These are phyloP conservation scores for Ogataea populi-albae DNA, from an alignment of 805 yeast genomes.

Conservation along the genomic window DNA sequence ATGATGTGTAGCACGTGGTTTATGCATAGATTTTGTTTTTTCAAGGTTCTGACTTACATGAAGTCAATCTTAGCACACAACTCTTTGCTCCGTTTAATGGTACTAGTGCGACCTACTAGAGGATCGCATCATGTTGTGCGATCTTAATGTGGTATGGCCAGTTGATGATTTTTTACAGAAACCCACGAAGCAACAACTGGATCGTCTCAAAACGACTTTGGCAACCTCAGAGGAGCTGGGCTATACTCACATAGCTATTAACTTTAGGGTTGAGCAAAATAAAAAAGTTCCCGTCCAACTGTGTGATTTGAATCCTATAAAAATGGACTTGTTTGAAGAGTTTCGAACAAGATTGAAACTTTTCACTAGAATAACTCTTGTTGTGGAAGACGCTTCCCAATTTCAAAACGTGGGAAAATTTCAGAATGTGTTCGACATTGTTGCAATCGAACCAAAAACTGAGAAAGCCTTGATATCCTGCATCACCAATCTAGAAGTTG, in stretches of 20 bases:
- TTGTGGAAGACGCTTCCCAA: slow-evolving; percentile 74
- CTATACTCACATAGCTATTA: slow-evolving; percentile 75
- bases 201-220: slow-evolving; percentile 46
- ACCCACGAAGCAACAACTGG: slow-evolving; percentile 42
- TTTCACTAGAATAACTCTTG: slow-evolving; percentile 71
- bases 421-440: slow-evolving; percentile 59
- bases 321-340: slow-evolving; percentile 32
- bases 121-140: slow-evolving; percentile 64
- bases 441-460: slow-evolving; percentile 75
- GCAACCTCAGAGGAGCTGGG: slow-evolving; percentile 58
- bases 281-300: slow-evolving; percentile 50
- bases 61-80: no score
- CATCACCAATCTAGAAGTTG: slow-evolving; percentile 74
- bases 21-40: no score
- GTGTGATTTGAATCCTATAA: slow-evolving; percentile 41
- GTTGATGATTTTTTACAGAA: slow-evolving; percentile 42
- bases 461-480: slow-evolving; percentile 79
- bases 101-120: slow-evolving; percentile 1
- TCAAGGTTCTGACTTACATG: no score
- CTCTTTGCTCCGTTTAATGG: no score
- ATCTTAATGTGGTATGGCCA: slow-evolving; percentile 76
- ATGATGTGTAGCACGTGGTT: no score
- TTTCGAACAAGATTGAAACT: slow-evolving; percentile 41
- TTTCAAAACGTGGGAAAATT: slow-evolving; percentile 56
- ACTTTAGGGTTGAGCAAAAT: slow-evolving; percentile 46